Evolutionary conservation across 2,329 filamentous ascomycete species (phyloP).

Genomic region (Simplicillium aogashimaense): DNA sequence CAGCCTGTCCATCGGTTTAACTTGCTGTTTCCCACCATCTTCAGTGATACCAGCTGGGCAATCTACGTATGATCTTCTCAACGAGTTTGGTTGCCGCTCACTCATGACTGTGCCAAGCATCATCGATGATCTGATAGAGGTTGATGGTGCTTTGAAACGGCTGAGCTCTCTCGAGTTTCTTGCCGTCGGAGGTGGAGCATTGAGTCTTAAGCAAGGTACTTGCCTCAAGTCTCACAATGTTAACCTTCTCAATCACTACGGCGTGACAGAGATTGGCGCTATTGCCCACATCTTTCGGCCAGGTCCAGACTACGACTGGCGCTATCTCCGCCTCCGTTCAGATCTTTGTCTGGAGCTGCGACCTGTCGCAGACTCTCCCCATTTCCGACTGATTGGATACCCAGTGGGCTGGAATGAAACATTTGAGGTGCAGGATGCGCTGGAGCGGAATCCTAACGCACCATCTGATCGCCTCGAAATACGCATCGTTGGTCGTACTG

Average conservation of each 20-base stretch:
- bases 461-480: slow-evolving; percentile 7
- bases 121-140: slow-evolving; percentile 17
- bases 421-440: slow-evolving; percentile 20
- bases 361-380: slow-evolving; percentile 8
- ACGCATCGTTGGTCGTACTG: slow-evolving; percentile 18
- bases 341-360: slow-evolving; percentile 16
- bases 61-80: slow-evolving; percentile 12
- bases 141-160: slow-evolving; percentile 4
- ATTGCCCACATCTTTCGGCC: slow-evolving; percentile 20
- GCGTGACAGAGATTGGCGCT: slow-evolving; percentile 21
- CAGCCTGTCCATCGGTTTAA: slow-evolving; percentile 15
- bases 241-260: slow-evolving; percentile 21
- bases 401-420: slow-evolving; percentile 14
- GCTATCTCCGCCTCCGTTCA: slow-evolving; percentile 16
- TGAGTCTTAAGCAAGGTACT: slow-evolving; percentile 12
- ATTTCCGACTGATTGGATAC: slow-evolving; percentile 6
- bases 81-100: slow-evolving; percentile 9
- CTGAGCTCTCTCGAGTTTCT: slow-evolving; percentile 16
- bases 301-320: slow-evolving; percentile 16
- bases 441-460: slow-evolving; percentile 12
- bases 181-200: slow-evolving; percentile 17
- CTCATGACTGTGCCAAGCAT: slow-evolving; percentile 22
- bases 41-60: slow-evolving; percentile 12
- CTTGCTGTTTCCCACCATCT: slow-evolving; percentile 14
- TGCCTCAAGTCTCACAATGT: slow-evolving; percentile 10